These are phyloP conservation scores for Aspergillus nanangensis DNA, from an alignment of 495 filamentous ascomycete species.

Conservation along the genomic window DNA sequence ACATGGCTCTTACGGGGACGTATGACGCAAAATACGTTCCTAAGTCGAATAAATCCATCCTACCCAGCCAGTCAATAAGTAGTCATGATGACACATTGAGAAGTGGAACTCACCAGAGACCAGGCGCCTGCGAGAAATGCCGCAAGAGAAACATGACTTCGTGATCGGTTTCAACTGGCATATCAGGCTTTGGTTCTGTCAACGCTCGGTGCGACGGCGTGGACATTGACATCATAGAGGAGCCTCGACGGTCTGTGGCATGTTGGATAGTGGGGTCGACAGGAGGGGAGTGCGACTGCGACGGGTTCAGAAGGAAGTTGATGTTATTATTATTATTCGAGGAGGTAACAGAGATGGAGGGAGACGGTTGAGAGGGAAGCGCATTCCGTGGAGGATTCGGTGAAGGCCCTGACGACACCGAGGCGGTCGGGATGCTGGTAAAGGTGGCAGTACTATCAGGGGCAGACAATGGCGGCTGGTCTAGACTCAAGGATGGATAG, in stretches of 20 bases:
- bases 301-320: conserved; percentile 56
- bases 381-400: conserved; percentile 26
- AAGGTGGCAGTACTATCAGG: conserved; percentile 13
- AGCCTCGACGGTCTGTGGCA: conserved; percentile 24
- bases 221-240: conserved; percentile 25
- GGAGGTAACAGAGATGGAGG: conserved; percentile 34
- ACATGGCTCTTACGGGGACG: conserved; percentile 52
- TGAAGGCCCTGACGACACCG: conserved; percentile 33
- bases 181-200: conserved; percentile 17
- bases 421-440: conserved; percentile 14
- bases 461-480: conserved; percentile 10
- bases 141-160: conserved; percentile 58
- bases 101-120: conserved; percentile 44
- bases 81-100: neutral
- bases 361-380: conserved; percentile 33
- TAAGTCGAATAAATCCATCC: conserved; percentile 64
- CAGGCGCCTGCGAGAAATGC: conserved; percentile 57
- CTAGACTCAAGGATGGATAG: conserved; percentile 21
- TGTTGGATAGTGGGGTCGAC: conserved; percentile 41
- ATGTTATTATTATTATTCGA: conserved; percentile 47
- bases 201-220: conserved; percentile 13
- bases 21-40: conserved; percentile 55
- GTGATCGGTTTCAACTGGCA: conserved; percentile 43
- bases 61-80: conserved; percentile 19
- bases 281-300: conserved; percentile 42